A percentile compares a stretch with the other conserved stretches of the same genome.
Conservation (phyloP, 345 rosid species). For the Raphanus raphanistrum region DNA sequence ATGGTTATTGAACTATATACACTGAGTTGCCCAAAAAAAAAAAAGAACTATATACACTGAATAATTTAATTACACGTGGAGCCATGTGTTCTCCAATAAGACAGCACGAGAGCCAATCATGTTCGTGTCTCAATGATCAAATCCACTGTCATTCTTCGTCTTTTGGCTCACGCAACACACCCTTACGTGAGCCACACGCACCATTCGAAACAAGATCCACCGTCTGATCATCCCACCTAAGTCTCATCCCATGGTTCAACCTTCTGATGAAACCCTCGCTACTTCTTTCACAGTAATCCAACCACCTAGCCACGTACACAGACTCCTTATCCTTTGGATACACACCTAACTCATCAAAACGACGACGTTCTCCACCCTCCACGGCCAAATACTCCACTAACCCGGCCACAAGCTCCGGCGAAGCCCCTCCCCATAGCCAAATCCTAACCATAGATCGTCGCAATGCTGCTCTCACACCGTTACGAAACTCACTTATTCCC, state of each 20-base stretch:
- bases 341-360: neutral
- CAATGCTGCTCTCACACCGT: slow-evolving; percentile 33
- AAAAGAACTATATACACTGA: too few species aligned
- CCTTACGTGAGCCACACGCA: slow-evolving; percentile 37
- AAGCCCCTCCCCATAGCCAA: slow-evolving; percentile 56
- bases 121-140: slow-evolving; percentile 29
- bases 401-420: slow-evolving; percentile 50
- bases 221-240: slow-evolving; percentile 43
- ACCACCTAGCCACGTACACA: slow-evolving; percentile 30
- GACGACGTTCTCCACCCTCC: slow-evolving; percentile 5
- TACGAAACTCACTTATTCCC: slow-evolving; percentile 13
- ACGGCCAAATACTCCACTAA: slow-evolving; percentile 48
- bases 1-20: too few species aligned
- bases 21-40: too few species aligned
- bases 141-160: slow-evolving; percentile 1
- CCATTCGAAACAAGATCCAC: slow-evolving; percentile 40
- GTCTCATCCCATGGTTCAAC: slow-evolving; percentile 47
- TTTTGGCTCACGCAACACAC: slow-evolving; percentile 18
- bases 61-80: slow-evolving; percentile 28
- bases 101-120: slow-evolving; percentile 30
- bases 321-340: slow-evolving; percentile 37
- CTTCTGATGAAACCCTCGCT: slow-evolving; percentile 52
- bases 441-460: slow-evolving; percentile 51
- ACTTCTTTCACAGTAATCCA: slow-evolving; percentile 43
- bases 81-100: slow-evolving; percentile 29